A percentile compares a stretch with the other conserved stretches of the same genome.
These are phyloP conservation scores for Penicillium cataractarum DNA, from an alignment of 495 filamentous ascomycete genomes.

Conservation along the genomic window DNA sequence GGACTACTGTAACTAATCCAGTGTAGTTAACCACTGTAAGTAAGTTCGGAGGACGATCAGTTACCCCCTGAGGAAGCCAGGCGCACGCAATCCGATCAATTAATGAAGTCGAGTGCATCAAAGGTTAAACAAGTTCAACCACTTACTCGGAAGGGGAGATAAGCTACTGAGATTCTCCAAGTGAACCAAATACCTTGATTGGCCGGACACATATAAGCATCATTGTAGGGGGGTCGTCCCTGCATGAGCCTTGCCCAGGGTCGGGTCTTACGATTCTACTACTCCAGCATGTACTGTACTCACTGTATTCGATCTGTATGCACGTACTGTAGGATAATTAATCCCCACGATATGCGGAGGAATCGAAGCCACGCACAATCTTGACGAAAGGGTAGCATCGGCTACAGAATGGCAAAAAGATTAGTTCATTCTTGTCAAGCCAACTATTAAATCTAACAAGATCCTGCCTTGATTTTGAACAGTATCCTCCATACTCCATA, in stretches of 20 bases:
- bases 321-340: not conserved
- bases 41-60: not conserved
- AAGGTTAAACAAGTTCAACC: not conserved
- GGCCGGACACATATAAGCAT: slow-evolving; percentile 20
- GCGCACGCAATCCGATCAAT: not conserved
- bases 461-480: not conserved
- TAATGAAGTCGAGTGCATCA: not conserved
- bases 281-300: not conserved
- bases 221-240: slow-evolving; percentile 19
- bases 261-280: not conserved
- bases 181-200: no score
- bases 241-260: slow-evolving; percentile 20
- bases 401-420: slow-evolving; percentile 29
- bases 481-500: not conserved
- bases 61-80: slow-evolving; percentile 6
- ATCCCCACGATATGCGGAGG: slow-evolving; percentile 20
- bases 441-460: not conserved
- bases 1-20: no score
- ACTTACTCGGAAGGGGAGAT: slow-evolving; percentile 2
- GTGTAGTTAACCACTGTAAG: no score
- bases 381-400: slow-evolving; percentile 20
- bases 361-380: slow-evolving; percentile 4
- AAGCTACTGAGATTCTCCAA: not conserved
- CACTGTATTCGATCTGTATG: no score
- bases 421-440: slow-evolving; percentile 2